Evolutionary conservation across 345 rosid genomes (phyloP).

Genomic region (Heritiera littoralis): DNA sequence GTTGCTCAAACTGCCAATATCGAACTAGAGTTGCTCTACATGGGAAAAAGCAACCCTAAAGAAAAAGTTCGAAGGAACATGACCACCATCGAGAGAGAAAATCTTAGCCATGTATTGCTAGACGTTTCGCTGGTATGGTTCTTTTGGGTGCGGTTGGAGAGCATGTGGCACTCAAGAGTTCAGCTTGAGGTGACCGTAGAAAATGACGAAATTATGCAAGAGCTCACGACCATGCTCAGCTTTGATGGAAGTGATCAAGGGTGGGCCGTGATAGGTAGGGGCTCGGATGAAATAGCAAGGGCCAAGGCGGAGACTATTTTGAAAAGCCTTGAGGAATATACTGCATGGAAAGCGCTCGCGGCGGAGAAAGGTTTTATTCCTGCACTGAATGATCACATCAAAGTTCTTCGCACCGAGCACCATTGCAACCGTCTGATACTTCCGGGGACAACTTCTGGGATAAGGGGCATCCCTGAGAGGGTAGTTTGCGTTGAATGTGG

Average conservation of each 20-base stretch:
- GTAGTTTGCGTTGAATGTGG: conserved; percentile 62
- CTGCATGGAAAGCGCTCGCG: conserved; percentile 22
- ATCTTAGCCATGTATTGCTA: conserved; percentile 36
- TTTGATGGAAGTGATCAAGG: conserved; percentile 63
- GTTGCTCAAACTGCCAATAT: conserved; percentile 41
- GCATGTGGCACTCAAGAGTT: conserved; percentile 72
- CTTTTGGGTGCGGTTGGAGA: conserved; percentile 64
- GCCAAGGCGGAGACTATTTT: conserved; percentile 36
- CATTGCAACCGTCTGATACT: conserved; percentile 62
- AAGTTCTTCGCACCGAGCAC: conserved; percentile 28
- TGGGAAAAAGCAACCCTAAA: conserved; percentile 51
- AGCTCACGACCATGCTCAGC: conserved; percentile 53
- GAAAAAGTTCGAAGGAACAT: conserved; percentile 37
- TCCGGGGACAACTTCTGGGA: conserved; percentile 39
- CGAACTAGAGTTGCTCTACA: conserved; percentile 49
- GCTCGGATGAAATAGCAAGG: conserved; percentile 37
- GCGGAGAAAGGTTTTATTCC: conserved; percentile 35
- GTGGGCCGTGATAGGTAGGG: conserved; percentile 54
- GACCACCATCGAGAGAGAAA: conserved; percentile 9
- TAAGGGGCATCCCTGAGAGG: conserved; percentile 38
- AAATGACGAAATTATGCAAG: conserved; percentile 52
- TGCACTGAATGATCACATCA: conserved; percentile 42
- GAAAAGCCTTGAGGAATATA: conserved; percentile 30
- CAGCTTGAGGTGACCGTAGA: conserved; percentile 38
- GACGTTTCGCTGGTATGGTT: conserved; percentile 34